These are phyloP conservation scores for Candida mattraensis DNA, from an alignment of 805 yeast genomes.

Conservation along the genomic window DNA sequence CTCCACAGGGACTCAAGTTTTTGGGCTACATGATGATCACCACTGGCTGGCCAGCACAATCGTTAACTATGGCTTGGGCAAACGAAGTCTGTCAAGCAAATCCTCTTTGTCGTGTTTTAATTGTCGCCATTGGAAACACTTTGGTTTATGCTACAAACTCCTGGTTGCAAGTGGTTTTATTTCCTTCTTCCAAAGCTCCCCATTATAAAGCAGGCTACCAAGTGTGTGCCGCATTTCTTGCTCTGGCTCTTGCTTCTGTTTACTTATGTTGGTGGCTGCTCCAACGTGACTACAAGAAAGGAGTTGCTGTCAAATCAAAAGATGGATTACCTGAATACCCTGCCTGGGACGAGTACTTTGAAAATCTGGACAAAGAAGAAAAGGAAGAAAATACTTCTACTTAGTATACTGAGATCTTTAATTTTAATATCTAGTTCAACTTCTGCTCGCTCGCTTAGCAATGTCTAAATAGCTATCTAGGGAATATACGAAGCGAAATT, in stretches of 20 bases:
- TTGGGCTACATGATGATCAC: slow-evolving; percentile 23
- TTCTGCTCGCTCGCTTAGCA: no score
- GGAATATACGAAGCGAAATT: no score
- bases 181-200: slow-evolving; percentile 36
- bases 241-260: slow-evolving; percentile 8
- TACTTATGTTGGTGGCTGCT: slow-evolving; percentile 7
- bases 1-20: slow-evolving; percentile 13
- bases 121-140: slow-evolving; percentile 24
- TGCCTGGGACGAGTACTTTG: slow-evolving; percentile 9
- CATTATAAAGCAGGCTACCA: slow-evolving; percentile 19
- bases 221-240: slow-evolving; percentile 12
- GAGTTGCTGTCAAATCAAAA: slow-evolving; percentile 8
- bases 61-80: slow-evolving; percentile 51
- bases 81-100: slow-evolving; percentile 46
- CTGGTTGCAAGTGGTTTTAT: slow-evolving; percentile 30
- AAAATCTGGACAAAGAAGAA: slow-evolving; percentile 2
- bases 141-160: slow-evolving; percentile 21
- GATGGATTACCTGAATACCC: slow-evolving; percentile 9
- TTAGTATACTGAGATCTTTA: no score
- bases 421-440: no score
- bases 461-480: no score
- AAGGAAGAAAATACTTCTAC: not conserved
- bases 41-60: slow-evolving; percentile 43
- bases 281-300: slow-evolving; percentile 7
- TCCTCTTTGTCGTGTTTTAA: slow-evolving; percentile 25